phyloP scores from a whole-genome alignment of 2,329 filamentous ascomycete genomes.

The Alternaria panax region DNA sequence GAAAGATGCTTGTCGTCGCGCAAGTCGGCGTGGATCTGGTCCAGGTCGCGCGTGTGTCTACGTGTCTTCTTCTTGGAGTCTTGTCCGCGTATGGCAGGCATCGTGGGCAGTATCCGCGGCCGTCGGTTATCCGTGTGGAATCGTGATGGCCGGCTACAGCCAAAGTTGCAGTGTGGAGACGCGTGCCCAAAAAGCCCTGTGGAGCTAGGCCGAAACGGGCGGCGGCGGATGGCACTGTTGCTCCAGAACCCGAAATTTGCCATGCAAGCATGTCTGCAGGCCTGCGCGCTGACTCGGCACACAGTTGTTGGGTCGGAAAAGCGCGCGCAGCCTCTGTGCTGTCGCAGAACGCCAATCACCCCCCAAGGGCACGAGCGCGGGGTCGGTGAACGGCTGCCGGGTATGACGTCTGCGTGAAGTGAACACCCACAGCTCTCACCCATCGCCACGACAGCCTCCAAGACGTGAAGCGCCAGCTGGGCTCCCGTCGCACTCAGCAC shows the following conservation, averaged over 20 bases:
- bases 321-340: background rate
- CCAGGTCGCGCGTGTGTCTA: slow-evolving; percentile 75
- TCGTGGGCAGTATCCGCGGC: slow-evolving; percentile 44
- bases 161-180: slow-evolving; percentile 31
- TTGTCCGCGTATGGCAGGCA: slow-evolving; percentile 60
- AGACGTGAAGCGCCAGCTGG: background rate
- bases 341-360: slow-evolving; percentile 11
- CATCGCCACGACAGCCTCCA: background rate
- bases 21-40: slow-evolving; percentile 88
- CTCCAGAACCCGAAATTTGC: slow-evolving; percentile 14
- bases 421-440: slow-evolving; percentile 2
- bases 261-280: slow-evolving; percentile 42
- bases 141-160: slow-evolving; percentile 32
- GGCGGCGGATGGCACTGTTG: slow-evolving; percentile 8
- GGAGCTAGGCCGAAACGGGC: slow-evolving; percentile 10
- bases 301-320: slow-evolving; percentile 19
- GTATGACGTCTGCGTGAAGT: slow-evolving; percentile 17
- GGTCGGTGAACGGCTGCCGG: slow-evolving; percentile 8
- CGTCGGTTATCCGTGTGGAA: slow-evolving; percentile 35
- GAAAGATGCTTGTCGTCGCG: slow-evolving; percentile 79
- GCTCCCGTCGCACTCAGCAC: slow-evolving; percentile 3
- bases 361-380: slow-evolving; percentile 11
- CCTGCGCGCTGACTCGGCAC: slow-evolving; percentile 20
- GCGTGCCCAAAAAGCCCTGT: slow-evolving; percentile 27
- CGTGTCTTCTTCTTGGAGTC: slow-evolving; percentile 60